Base-by-base conservation (phyloP, 2,329 filamentous ascomycete species). In the Aureobasidium vineae region DNA sequence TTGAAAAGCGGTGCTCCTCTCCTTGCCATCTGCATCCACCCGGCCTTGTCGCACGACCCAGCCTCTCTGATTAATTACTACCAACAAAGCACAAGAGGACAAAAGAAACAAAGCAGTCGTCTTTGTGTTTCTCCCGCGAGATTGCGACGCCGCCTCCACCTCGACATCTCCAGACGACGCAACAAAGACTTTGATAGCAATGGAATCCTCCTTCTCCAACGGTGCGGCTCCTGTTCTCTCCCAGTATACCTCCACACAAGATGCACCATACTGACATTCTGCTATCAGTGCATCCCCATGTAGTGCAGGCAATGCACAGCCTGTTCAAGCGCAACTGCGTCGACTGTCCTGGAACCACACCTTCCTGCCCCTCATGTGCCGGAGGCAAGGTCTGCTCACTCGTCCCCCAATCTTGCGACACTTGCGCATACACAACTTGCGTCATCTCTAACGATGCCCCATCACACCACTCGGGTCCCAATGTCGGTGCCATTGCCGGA, bases 401-500 rank as follows among this genome's bases (percentile, higher is more conserved):
- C 71, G 82, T 83, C 56, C 82, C 82, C 38, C 80, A 82, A 67
- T 85, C 83, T 36, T 91, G 89, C 78, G 77, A 84, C 66, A 70
- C 75, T 47, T 91, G 89, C 75, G 82, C 87, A 5, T 79, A 78
- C 36, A 85, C 84, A 36, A 77, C 78, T 28, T 91, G 88, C 73
- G 77, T 85, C 13, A 74, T 77, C 79, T 31, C 74, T 74, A 53
- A 73, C 77, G 54, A 74, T 77, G 5, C 76, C 77, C 11, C 75
- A 73, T n/a, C 73, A 75, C 16, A 70, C 71, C 23, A 70, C 75
- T 69, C 73, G 43, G 83, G 85, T 8, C 85, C 89, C 8, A 93
- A 91, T 66, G 79, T 89, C 1, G 93, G 93, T 49, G 91, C 91
- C 40, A 97, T 99, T 70, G 94, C 90, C 1, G 95, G 95, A 70